A percentile compares a stretch with the other conserved stretches of the same genome.
These are phyloP conservation scores for Heritiera fomes DNA, from an alignment of 345 rosid species.

Conservation along the genomic window DNA sequence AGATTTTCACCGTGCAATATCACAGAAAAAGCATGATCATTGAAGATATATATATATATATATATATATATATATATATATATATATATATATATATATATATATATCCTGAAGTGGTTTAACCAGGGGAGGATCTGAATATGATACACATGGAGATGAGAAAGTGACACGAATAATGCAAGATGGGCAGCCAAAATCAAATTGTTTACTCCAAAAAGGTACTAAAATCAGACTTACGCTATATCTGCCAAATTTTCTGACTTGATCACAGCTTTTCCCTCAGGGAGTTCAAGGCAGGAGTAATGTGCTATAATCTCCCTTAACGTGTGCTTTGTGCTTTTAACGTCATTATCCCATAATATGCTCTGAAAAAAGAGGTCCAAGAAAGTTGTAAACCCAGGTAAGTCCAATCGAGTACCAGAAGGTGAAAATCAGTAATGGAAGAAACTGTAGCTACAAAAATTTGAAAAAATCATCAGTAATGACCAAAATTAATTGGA, in stretches of 20 bases:
- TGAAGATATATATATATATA: background rate
- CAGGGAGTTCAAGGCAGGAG: constrained; percentile 76
- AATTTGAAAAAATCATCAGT: background rate
- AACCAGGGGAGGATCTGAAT: background rate
- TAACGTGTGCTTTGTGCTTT: constrained; percentile 83
- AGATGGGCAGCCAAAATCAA: background rate
- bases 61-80: background rate
- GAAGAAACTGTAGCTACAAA: constrained; percentile 13
- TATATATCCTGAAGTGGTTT: background rate
- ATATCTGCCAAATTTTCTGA: constrained; percentile 74
- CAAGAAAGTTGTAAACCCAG: constrained; percentile 21
- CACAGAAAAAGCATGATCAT: background rate
- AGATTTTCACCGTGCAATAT: background rate
- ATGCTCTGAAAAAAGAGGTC: constrained; percentile 61
- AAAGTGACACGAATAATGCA: background rate
- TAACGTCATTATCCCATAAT: constrained; percentile 83
- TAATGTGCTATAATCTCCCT: constrained; percentile 81
- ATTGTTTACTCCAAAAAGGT: background rate
- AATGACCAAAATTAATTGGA: background rate
- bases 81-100: background rate
- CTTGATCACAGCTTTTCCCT: constrained; percentile 77
- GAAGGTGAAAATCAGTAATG: constrained; percentile 1
- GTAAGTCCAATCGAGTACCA: background rate
- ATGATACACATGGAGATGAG: background rate
- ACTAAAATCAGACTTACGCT: constrained; percentile 54